Base-by-base conservation (phyloP, 2,329 filamentous ascomycete genomes). In the Cladosporium sp. region DNA sequence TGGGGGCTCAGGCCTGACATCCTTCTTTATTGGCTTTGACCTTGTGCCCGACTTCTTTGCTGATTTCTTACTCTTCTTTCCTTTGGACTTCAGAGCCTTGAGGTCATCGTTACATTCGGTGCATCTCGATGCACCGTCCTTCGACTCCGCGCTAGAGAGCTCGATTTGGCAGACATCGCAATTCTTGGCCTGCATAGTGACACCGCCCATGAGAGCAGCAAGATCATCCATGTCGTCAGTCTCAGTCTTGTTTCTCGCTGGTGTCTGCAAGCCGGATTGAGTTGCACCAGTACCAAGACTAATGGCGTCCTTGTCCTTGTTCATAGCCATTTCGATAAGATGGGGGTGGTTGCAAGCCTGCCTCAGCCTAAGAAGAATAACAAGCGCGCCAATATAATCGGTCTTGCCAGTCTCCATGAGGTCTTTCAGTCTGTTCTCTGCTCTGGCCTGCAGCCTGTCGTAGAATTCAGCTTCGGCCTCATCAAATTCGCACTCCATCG, bases 341-440 rank as follows among this genome's bases (percentile, higher is more conserved):
- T 91, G 87, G 0, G 92, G 91, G 70, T 99, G 94, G 68, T 99
- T 96, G 73, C 94, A 99, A 19, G 91, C 90, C 72, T 99, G 94
- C 59, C 94, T 83, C 60, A 99, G 79, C 37, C 94, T 87, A 57
- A 99, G 78, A n/a, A 99, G 83, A 60, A 99, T 78, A 12, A 96
- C 92, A 68, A 99, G 84, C 17, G 94, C 94, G 66, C 91, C 95
- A 58, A 95, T 93, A 70, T 97, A 97, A 75, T 91, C 95, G 54
- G 92, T 78, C 68, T 90, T 86, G 25, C 80, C 85, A 6, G 84
- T 86, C 47, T 68, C 64, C 86, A 96, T 92, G 88, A 97, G 95
- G 70, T 86, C 84, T 66, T 95, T 86, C 51, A 99, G 82, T 66
- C 90, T 91, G 69, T 87, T 85, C 70, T 97, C 90, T 10, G 94